Conservation (phyloP, 1,284 basidiomycete species). For the Puccinia coronata region DNA sequence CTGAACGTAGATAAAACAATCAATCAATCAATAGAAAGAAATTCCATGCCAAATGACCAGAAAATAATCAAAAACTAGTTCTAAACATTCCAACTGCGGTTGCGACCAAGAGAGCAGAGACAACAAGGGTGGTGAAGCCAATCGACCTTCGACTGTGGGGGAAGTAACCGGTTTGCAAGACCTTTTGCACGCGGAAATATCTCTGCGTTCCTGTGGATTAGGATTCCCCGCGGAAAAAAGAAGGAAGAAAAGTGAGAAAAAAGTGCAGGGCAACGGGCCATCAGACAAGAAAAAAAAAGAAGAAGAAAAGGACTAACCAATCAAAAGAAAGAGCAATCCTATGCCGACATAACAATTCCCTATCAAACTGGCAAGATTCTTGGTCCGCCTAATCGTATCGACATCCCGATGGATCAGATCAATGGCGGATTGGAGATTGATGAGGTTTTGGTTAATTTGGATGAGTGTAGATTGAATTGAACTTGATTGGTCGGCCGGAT, state of each 20-base stretch:
- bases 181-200: conserved; percentile 40
- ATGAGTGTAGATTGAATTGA: background rate
- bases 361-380: conserved; percentile 8
- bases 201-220: conserved; percentile 25
- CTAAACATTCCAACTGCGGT: conserved; percentile 10
- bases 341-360: conserved; percentile 29
- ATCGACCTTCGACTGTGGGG: conserved; percentile 33
- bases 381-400: background rate
- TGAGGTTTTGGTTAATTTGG: conserved; percentile 21
- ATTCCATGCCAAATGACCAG: background rate
- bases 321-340: conserved; percentile 29
- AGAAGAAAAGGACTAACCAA: conserved; percentile 12
- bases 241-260: background rate
- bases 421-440: background rate
- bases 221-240: background rate
- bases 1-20: no score
- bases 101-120: conserved; percentile 11
- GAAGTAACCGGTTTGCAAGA: conserved; percentile 41
- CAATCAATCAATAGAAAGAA: background rate
- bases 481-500: background rate
- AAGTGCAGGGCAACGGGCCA: background rate
- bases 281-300: background rate
- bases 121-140: conserved; percentile 25
- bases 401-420: background rate
- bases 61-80: background rate